phyloP scores from a whole-genome alignment of 192 early-diverging fungal genomes.

The Linnemannia hyalina region DNA sequence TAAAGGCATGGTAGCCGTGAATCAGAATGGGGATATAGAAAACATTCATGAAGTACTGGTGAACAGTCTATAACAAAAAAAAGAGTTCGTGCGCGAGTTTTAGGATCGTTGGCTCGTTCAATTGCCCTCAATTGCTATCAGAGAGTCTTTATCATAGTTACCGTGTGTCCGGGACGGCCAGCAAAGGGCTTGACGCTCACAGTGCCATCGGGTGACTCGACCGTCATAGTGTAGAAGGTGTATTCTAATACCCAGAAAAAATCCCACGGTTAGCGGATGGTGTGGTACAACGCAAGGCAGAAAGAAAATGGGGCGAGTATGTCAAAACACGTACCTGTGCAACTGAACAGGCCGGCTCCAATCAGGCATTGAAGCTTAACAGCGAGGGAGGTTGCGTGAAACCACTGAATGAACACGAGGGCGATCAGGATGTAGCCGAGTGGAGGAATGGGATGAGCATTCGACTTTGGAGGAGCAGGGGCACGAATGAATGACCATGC shows the following conservation, averaged over 20 bases:
- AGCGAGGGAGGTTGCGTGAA: conserved; percentile 37
- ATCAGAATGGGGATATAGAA: conserved; percentile 53
- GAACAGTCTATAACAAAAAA: conserved; percentile 26
- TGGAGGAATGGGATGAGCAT: conserved; percentile 42
- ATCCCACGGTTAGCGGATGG: not conserved
- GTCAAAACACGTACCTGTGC: conserved; percentile 25
- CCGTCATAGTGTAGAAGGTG: conserved; percentile 46
- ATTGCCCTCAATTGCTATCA: not conserved
- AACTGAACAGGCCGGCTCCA: conserved; percentile 50
- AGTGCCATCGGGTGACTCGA: conserved; percentile 49
- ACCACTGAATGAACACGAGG: conserved; percentile 43
- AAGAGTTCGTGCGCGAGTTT: not conserved
- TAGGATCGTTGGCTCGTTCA: not conserved
- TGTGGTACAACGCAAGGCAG: not conserved
- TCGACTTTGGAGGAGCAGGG: conserved; percentile 37
- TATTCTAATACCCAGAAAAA: conserved; percentile 23
- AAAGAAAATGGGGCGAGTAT: too few relatives aligned
- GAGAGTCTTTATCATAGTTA: not conserved
- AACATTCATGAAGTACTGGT: conserved; percentile 55
- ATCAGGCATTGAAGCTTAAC: conserved; percentile 49
- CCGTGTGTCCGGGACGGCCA: conserved; percentile 52
- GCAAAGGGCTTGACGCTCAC: conserved; percentile 42
- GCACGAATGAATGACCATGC: conserved; percentile 30
- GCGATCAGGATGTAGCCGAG: conserved; percentile 48
- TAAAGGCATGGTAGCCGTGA: conserved; percentile 46